Evolutionary conservation across 495 filamentous ascomycete genomes (phyloP), one percentile per base, ranked within the genome.

Genomic region (Penicillium goetzii): DNA sequence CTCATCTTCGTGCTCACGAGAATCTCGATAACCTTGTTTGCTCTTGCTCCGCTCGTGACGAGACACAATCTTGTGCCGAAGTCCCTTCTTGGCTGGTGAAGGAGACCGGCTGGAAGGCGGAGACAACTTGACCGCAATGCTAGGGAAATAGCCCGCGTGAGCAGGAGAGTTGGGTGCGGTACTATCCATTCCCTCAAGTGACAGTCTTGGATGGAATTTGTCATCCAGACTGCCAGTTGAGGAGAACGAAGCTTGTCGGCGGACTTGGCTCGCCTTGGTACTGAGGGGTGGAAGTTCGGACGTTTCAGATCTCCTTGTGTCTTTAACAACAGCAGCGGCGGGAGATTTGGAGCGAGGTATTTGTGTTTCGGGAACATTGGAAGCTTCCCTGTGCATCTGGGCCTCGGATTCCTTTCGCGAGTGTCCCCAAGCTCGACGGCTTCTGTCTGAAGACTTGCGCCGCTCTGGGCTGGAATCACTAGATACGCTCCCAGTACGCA

Each of bases 121-220:
- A 21, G 84, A 86, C 17, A 86, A 55, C 63, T 85, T 84, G 38
- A 82, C 83, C 12, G 83, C 79, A 63, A 87, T 85, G 61, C 84
- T 86, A 6, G 85, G 85, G 57, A 86, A 80, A 52, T 81, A 80
- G n/a, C 72, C 64, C 21, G 72, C 56, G 14, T 75, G 70, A n/a
- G 72, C 65, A 19, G 83, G 81, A 56, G 83, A 83, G 61, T 75
- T 81, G 15, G 83, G 79, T 25, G 74, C 78, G 10, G 77, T 83
- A 55, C 69, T 76, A 43, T 84, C 82, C 54, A 79, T 69, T 19
- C 74, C 83, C 26, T 85, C 81, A 2, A 81, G 65, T 26, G 82
- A 84, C 56, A 75, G 73, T 38, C 82, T 71, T 53, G 65, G 68
- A 50, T 76, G 74, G 17, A 70, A 72, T 45, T 72, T 72, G 40